Base-by-base conservation (phyloP, 331 rosid genomes). In the Quercus tomentella region DNA sequence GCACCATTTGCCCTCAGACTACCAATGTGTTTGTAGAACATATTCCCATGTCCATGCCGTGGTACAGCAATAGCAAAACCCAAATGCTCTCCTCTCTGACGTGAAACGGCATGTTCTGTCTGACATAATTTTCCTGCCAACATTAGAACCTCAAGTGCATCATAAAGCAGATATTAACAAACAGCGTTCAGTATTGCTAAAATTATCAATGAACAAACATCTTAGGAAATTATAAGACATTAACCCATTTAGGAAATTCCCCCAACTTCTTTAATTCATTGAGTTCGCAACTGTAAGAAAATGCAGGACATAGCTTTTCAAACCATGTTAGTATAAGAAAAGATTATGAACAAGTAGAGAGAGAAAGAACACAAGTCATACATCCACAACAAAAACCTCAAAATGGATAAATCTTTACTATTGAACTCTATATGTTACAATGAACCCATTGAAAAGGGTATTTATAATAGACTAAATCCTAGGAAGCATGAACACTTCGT, bases 91-190 rank as follows among this genome's bases (percentile, higher is more conserved):
- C 78, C 79, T 84, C 80, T 85, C 20, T 43, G 83, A 74, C 55
- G 83, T 15, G 91, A 84, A 55, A 71, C n/a, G 56, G 82, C 84
- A 72, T 65, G 88, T 76, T 85, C 88, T 3, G 75, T 77, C 79
- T 74, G 75, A 74, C 82, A 78, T 4, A 65, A 86, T 83, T 79
- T 83, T 69, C 98, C 94, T 92, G 92, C 82, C 83, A 86, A 82
- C 23, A 77, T 37, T 69, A 82, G 25, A 82, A 8, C 30, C 58
- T 63, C 28, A 2, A 25, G 62, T 43, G 26, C 37, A 80, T 76
- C 60, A 57, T 54, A 73, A 6, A 69, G 23, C 23, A 70, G 33
- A 49, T 60, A 9, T n/a, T 60, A 23, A 9, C 31, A 9, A 9
- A 60, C 12, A 22, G 1, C 4, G 3, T 60, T 22, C 66, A 60